Evolutionary conservation across 78 protist species (phyloP).

Genomic region (Cavenderia fasciculata): DNA sequence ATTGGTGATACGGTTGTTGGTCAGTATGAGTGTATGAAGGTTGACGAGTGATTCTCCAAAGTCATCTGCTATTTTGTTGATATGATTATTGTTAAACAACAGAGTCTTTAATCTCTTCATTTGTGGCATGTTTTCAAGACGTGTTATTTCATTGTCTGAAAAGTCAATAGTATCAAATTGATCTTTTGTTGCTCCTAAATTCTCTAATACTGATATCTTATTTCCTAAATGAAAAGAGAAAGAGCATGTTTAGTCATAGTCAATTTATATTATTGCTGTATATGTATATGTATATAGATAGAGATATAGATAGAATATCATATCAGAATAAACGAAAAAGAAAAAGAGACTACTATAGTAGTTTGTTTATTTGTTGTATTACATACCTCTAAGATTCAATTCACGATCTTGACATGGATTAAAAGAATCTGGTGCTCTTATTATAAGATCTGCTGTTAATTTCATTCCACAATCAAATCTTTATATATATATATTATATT

Average conservation of each 20-base stretch:
- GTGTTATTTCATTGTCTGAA: conserved; percentile 88
- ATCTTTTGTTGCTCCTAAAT: conserved; percentile 91
- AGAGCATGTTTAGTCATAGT: no score
- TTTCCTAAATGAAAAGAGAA: no score
- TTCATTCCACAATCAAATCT: conserved; percentile 56
- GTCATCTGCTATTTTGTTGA: conserved; percentile 43
- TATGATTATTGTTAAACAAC: conserved; percentile 86
- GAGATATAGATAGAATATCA: not conserved
- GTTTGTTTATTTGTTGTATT: not conserved
- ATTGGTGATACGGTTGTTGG: conserved; percentile 63
- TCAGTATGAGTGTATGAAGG: conserved; percentile 76
- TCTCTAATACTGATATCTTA: conserved; percentile 91
- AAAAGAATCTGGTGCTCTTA: conserved; percentile 63
- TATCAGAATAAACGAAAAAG: not conserved
- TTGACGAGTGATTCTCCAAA: conserved; percentile 41
- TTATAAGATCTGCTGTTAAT: conserved; percentile 86
- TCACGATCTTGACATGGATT: conserved; percentile 91
- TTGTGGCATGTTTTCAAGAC: conserved; percentile 88
- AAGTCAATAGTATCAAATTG: conserved; percentile 94
- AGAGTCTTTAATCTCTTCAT: conserved; percentile 83
- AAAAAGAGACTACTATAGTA: not conserved
- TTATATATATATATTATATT: conserved; percentile 13
- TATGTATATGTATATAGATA: not conserved
- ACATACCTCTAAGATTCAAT: conserved; percentile 84
- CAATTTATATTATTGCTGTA: not conserved